These are phyloP conservation scores for Apiotrichum montevideense DNA, from an alignment of 1,284 basidiomycete genomes.

Conservation along the genomic window DNA sequence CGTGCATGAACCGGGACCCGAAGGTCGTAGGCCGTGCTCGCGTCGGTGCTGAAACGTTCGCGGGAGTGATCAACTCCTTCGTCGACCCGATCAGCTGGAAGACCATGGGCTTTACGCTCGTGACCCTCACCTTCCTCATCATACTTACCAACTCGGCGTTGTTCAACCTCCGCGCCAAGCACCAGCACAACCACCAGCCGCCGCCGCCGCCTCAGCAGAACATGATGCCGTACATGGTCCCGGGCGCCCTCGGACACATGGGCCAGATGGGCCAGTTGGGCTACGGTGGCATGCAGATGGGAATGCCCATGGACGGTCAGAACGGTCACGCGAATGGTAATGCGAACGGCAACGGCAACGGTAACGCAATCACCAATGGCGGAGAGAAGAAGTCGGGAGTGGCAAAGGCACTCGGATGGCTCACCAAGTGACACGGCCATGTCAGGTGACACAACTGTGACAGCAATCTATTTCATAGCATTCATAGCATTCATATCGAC, in stretches of 20 bases:
- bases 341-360: neutral
- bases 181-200: conserved; percentile 29
- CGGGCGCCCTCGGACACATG: neutral
- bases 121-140: conserved; percentile 70
- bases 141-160: conserved; percentile 75
- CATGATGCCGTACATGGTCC: conserved; percentile 1
- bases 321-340: neutral
- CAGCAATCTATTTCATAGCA: too few relatives aligned
- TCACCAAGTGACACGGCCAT: neutral
- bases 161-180: conserved; percentile 47
- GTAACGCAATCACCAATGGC: neutral
- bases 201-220: neutral
- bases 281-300: neutral
- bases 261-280: conserved; percentile 1
- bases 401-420: conserved; percentile 10
- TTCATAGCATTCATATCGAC: too few relatives aligned
- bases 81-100: conserved; percentile 97
- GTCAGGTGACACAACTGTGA: too few relatives aligned
- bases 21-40: conserved; percentile 79
- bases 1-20: conserved; percentile 94
- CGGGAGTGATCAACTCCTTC: conserved; percentile 92
- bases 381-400: neutral
- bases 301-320: neutral
- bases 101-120: conserved; percentile 79
- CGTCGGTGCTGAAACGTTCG: conserved; percentile 89